phyloP scores from a whole-genome alignment of 2,329 filamentous ascomycete genomes.

The Colletotrichum lindemuthianum region DNA sequence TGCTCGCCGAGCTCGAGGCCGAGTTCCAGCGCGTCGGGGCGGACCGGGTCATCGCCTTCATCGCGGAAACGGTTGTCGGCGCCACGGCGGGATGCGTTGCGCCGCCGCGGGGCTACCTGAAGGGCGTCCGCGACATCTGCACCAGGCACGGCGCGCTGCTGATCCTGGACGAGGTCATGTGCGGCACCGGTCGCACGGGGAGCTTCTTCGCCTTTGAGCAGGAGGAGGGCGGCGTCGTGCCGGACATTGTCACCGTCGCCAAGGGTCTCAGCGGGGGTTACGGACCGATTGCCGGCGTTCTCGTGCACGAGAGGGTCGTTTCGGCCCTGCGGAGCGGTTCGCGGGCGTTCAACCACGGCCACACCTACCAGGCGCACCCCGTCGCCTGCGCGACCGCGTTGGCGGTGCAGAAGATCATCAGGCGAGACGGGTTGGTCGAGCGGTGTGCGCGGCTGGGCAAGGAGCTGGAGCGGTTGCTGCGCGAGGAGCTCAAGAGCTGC shows the following conservation, averaged over 20 bases:
- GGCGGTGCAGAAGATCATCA: conserved; percentile 47
- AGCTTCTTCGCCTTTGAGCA: conserved; percentile 72
- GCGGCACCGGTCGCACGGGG: conserved; percentile 70
- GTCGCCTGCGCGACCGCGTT: conserved; percentile 41
- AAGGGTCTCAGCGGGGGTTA: conserved; percentile 70
- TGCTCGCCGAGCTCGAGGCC: conserved; percentile 56
- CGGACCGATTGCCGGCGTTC: conserved; percentile 63
- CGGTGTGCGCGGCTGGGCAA: conserved; percentile 45
- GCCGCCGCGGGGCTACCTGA: conserved; percentile 62
- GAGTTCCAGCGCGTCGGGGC: conserved; percentile 59
- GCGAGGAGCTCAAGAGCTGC: conserved; percentile 40
- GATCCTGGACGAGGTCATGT: conserved; percentile 74
- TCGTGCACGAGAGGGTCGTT: conserved; percentile 61
- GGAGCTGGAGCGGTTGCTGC: conserved; percentile 43
- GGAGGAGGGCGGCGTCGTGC: conserved; percentile 49
- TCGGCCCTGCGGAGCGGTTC: conserved; percentile 58
- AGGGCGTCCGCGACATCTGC: conserved; percentile 63
- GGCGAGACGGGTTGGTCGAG: conserved; percentile 45
- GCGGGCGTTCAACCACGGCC: conserved; percentile 43
- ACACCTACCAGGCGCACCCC: conserved; percentile 43
- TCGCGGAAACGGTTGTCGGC: conserved; percentile 61
- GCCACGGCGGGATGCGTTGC: conserved; percentile 63
- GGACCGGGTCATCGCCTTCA: conserved; percentile 57
- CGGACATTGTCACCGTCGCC: conserved; percentile 68
- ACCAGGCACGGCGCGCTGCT: conserved; percentile 64